A percentile compares a stretch with the other conserved stretches of the same genome.
Conservation (phyloP, 2,329 filamentous ascomycete genomes). For the Pseudocercospora fijiensis region DNA sequence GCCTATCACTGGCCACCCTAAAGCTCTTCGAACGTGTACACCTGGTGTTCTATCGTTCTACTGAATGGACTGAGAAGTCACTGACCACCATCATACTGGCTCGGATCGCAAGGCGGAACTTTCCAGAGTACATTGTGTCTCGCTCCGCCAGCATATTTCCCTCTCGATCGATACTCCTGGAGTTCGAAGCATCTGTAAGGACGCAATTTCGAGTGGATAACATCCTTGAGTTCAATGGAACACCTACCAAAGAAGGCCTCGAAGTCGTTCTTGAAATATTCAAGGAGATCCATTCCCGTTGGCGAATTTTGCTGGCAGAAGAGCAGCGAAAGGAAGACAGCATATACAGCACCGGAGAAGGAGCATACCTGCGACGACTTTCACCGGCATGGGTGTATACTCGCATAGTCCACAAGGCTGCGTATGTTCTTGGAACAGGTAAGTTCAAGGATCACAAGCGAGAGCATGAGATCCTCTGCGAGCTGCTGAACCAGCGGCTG, state of each 20-base stretch:
- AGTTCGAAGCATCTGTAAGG: conserved; percentile 84
- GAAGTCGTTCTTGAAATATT: conserved; percentile 70
- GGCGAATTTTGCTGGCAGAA: conserved; percentile 69
- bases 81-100: conserved; percentile 91
- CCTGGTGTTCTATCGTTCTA: conserved; percentile 92
- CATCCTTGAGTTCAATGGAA: conserved; percentile 75
- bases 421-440: conserved; percentile 64
- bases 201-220: conserved; percentile 79
- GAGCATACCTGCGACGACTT: conserved; percentile 83
- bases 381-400: conserved; percentile 93
- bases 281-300: conserved; percentile 74
- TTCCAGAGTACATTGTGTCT: conserved; percentile 86
- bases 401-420: conserved; percentile 84
- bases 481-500: conserved; percentile 75
- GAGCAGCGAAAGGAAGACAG: conserved; percentile 75
- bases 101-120: conserved; percentile 82
- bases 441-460: conserved; percentile 76
- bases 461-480: conserved; percentile 71
- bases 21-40: conserved; percentile 92
- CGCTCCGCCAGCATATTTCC: conserved; percentile 86
- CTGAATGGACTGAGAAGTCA: conserved; percentile 96
- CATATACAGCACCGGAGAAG: conserved; percentile 78
- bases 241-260: conserved; percentile 64
- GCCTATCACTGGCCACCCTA: conserved; percentile 69
- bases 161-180: conserved; percentile 70